Base-by-base conservation (phyloP, 2,329 filamentous ascomycete genomes). In the Rugonectria rugulosa region DNA sequence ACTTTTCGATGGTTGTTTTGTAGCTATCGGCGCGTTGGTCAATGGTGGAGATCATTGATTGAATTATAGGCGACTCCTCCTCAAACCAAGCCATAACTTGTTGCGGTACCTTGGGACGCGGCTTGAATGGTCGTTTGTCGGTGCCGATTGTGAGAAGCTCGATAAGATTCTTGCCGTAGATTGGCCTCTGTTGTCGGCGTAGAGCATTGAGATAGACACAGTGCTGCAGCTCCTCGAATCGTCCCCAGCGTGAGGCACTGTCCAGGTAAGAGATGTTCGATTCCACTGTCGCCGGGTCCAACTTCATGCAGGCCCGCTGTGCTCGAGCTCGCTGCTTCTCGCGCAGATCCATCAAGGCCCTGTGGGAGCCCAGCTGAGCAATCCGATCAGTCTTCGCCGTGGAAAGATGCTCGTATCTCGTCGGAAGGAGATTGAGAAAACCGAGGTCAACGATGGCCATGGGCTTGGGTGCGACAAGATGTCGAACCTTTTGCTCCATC, bases 121-220 rank as follows among this genome's bases (percentile, higher is more conserved):
- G 82, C 54, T 82, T 82, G 46, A 84, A 80, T 6, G 84, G 87
- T 48, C 84, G 81, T 52, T 82, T 77, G 54, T 84, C 79, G 11
- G 83, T 74, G 26, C 85, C 84, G 26, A 94, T 77, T 0, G 86
- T 90, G 32, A 96, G 76, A 21, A 89, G 80, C 23, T 92, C 82
- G n/a, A 94, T 79, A n/a, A 97, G 76, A 37, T 86, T 87, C 63
- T 85, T 88, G 42, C 92, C 92, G 68, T 94, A 97, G 2, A 97
- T 82, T 0, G 93, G 92, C 27, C 85, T 84, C 60, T 90, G 88
- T 64, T 95, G 89, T 27, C 92, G 88, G 3, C 92, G 88, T 21
- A 95, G 82, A 1, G 88, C 88, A 64, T 96, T 96, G 19, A 96
- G 78, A 64, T 92, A 92, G 19, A 93, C 84, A 57, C 86, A 90